phyloP scores from a whole-genome alignment of 1,139 yeast species.

The Pichia sp. region DNA sequence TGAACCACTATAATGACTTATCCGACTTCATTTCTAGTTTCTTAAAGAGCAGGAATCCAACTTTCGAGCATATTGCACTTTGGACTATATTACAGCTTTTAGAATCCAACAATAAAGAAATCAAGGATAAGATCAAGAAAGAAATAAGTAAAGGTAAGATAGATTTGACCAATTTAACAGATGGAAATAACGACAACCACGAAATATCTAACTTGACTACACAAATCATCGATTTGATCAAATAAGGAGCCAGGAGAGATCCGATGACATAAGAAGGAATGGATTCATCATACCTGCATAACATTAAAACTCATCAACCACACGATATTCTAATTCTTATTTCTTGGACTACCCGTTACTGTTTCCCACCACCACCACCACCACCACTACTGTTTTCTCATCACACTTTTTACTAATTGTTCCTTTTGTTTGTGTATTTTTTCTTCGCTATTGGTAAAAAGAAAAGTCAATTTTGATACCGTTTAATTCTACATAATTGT shows the following conservation, averaged over 20 bases:
- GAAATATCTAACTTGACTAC: slow-evolving; percentile 78
- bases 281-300: too few relatives aligned
- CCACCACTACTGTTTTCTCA: too few relatives aligned
- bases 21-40: slow-evolving; percentile 80
- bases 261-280: not conserved
- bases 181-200: slow-evolving; percentile 45
- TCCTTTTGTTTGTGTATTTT: not conserved
- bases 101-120: slow-evolving; percentile 78
- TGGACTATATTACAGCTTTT: slow-evolving; percentile 95
- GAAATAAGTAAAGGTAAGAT: slow-evolving; percentile 33
- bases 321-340: too few relatives aligned
- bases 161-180: slow-evolving; percentile 32
- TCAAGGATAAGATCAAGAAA: slow-evolving; percentile 61
- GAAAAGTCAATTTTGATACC: not conserved
- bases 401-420: not conserved
- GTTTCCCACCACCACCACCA: too few relatives aligned
- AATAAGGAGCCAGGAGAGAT: slow-evolving; percentile 15
- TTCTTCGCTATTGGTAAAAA: not conserved
- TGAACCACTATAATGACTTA: slow-evolving; percentile 89
- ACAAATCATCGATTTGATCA: slow-evolving; percentile 53
- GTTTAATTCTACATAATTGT: not conserved
- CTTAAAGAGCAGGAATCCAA: slow-evolving; percentile 83
- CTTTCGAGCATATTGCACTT: slow-evolving; percentile 96
- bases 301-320: too few relatives aligned
- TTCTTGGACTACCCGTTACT: too few relatives aligned